Conservation (phyloP, 768 basidiomycete genomes). For the Hysterangium stoloniferum region DNA sequence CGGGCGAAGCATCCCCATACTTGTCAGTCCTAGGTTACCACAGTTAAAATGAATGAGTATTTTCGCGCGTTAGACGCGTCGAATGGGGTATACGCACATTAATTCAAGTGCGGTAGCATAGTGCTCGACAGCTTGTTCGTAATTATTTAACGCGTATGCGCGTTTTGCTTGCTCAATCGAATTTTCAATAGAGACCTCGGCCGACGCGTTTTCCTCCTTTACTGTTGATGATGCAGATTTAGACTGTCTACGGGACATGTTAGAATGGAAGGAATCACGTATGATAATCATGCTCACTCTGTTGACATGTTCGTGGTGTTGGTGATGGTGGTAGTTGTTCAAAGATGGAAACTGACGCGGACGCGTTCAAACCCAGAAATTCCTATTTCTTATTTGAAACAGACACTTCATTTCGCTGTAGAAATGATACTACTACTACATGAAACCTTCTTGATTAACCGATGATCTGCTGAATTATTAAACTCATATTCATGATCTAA, state of each 20-base stretch:
- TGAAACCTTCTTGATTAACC: too few relatives aligned
- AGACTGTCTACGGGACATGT: not conserved
- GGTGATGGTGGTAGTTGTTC: not conserved
- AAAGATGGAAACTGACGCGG: not conserved
- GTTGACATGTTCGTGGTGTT: not conserved
- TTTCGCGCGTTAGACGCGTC: conserved; percentile 9
- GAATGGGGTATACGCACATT: conserved; percentile 49
- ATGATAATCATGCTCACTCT: not conserved
- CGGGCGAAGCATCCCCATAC: conserved; percentile 72
- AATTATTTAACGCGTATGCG: conserved; percentile 82
- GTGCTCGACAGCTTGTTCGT: conserved; percentile 75
- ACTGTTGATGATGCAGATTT: not conserved
- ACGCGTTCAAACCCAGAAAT: not conserved
- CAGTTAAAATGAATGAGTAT: not conserved
- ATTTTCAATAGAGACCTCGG: conserved; percentile 35
- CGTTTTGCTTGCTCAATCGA: conserved; percentile 76
- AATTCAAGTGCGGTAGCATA: conserved; percentile 82
- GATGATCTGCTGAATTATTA: too few relatives aligned
- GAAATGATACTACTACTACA: too few relatives aligned
- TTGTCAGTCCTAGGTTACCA: conserved; percentile 49
- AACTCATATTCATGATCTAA: too few relatives aligned
- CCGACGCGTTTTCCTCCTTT: not conserved
- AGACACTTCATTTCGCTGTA: too few relatives aligned
- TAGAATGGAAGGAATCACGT: not conserved
- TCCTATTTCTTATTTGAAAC: not conserved